Conservation (phyloP, 495 filamentous ascomycete species). For the Hyaloscypha variabilis region DNA sequence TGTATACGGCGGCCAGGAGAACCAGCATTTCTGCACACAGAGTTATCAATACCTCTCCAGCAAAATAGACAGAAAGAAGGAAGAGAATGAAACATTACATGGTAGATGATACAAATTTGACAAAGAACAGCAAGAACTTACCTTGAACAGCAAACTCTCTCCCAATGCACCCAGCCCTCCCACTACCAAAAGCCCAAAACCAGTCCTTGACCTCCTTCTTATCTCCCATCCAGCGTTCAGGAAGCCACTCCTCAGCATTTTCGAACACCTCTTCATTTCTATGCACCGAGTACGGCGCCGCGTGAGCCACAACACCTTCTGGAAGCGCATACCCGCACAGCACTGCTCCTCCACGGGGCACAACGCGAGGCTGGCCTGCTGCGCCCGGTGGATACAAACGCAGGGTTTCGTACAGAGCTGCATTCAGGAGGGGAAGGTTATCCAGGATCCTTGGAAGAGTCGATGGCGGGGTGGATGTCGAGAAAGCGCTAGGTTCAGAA, state of each 20-base stretch:
- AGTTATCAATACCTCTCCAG: not conserved
- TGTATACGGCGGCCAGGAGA: conserved; percentile 61
- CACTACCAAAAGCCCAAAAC: conserved; percentile 87
- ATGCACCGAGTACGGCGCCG: conserved; percentile 49
- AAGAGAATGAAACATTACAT: not conserved
- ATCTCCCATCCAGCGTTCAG: conserved; percentile 57
- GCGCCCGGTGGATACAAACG: conserved; percentile 74
- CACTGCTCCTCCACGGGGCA: conserved; percentile 50
- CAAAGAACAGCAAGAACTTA: conserved; percentile 6
- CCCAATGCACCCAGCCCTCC: conserved; percentile 81
- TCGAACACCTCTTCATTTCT: conserved; percentile 62
- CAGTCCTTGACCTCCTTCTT: conserved; percentile 37
- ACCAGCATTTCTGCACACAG: conserved; percentile 52
- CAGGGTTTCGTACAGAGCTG: conserved; percentile 73
- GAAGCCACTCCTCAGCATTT: conserved; percentile 60
- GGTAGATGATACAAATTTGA: too few species aligned
- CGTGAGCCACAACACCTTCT: conserved; percentile 65
- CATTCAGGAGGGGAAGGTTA: conserved; percentile 67
- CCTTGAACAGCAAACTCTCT: conserved; percentile 71
- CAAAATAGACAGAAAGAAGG: not conserved
- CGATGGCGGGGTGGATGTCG: conserved; percentile 45
- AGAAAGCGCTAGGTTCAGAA: conserved; percentile 8
- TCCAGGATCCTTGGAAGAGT: conserved; percentile 48
- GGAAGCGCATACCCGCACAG: conserved; percentile 63
- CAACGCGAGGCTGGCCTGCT: conserved; percentile 72